A percentile compares a stretch with the other conserved stretches of the same genome.
These are phyloP conservation scores for Tetrahymena thermophila DNA, from an alignment of 73 alveolate genomes.

Conservation along the genomic window DNA sequence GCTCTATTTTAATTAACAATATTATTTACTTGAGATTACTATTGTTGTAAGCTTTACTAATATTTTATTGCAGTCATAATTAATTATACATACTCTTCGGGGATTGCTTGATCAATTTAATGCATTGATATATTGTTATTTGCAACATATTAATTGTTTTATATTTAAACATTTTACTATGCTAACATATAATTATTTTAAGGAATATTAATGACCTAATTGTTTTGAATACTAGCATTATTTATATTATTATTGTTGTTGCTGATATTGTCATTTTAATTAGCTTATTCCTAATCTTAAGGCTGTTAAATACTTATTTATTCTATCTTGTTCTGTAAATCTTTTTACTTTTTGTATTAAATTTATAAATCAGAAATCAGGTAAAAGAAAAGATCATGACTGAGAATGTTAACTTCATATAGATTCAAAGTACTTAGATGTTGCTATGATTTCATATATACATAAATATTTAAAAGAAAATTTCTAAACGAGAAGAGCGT, in stretches of 20 bases:
- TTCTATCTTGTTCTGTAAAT: not conserved
- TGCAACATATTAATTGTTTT: not conserved
- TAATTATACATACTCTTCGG: not conserved
- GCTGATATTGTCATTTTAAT: not conserved
- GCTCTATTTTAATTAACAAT: not conserved
- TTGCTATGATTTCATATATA: not conserved
- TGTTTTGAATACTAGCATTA: not conserved
- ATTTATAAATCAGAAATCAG: not conserved
- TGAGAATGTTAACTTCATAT: not conserved
- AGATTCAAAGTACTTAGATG: not conserved
- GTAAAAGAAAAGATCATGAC: not conserved
- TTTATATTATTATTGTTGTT: too few relatives aligned
- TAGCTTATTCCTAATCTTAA: not conserved
- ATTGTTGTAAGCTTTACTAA: not conserved
- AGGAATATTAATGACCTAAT: not conserved
- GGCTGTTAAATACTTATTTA: not conserved
- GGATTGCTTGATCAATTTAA: not conserved
- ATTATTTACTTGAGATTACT: not conserved
- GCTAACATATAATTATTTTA: not conserved
- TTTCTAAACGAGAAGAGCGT: not conserved
- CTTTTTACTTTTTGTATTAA: not conserved
- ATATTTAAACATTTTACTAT: not conserved
- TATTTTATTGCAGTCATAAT: not conserved
- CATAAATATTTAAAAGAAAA: not conserved
- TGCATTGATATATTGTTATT: not conserved